These are phyloP conservation scores for Pleoardoris graminearum DNA, from an alignment of 2,329 filamentous ascomycete species.

Conservation along the genomic window DNA sequence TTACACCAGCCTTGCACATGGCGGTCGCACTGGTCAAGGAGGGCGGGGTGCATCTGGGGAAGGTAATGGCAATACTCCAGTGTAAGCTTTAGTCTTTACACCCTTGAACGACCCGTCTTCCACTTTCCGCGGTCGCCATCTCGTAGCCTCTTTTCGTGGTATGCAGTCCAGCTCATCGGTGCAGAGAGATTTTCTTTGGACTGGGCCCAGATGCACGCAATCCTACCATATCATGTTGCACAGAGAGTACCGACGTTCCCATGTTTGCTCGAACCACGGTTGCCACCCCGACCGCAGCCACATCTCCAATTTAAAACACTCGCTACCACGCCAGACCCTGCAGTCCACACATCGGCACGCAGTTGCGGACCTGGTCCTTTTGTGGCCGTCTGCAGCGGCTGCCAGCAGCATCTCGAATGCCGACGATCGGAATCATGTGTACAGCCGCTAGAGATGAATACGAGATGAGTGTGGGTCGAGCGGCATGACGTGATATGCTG, in stretches of 20 bases:
- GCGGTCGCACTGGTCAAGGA: neutral
- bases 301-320: slow-evolving; percentile 6
- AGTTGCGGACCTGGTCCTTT: neutral
- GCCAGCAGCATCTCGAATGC: slow-evolving; percentile 10
- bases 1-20: slow-evolving; percentile 3
- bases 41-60: neutral
- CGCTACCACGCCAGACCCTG: slow-evolving; percentile 3
- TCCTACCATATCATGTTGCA: no score
- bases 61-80: neutral
- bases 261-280: slow-evolving; percentile 18
- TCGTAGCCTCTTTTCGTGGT: neutral
- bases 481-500: neutral
- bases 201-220: neutral
- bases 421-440: neutral
- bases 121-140: neutral
- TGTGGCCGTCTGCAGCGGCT: slow-evolving; percentile 5
- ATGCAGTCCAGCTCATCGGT: neutral
- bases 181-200: neutral
- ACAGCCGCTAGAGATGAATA: neutral
- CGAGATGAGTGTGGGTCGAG: neutral
- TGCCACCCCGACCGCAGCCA: slow-evolving; percentile 7
- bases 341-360: neutral
- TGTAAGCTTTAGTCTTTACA: neutral
- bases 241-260: neutral
- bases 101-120: neutral